Conservation (phyloP, 805 yeast species). For the Kodamaea kakaduensis region DNA sequence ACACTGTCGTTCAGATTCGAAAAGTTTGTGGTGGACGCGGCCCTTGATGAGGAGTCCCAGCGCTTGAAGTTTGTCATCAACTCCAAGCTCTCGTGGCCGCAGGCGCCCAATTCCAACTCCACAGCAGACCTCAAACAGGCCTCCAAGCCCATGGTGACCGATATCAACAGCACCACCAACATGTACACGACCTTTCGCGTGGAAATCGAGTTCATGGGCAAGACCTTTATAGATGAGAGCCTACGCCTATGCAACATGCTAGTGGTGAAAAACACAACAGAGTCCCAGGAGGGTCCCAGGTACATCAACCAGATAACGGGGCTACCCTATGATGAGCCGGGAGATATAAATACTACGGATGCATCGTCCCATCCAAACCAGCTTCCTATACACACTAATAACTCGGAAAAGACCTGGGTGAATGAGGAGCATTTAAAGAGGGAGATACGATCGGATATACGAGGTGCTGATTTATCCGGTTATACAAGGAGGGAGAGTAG, state of each 20-base stretch:
- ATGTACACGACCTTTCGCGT: slow-evolving; percentile 48
- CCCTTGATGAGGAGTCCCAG: slow-evolving; percentile 27
- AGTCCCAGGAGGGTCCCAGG: slow-evolving; percentile 25
- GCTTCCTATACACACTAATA: background rate
- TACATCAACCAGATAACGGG: slow-evolving; percentile 12
- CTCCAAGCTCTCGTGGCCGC: background rate
- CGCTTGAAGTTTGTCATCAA: slow-evolving; percentile 34
- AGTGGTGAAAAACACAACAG: slow-evolving; percentile 34
- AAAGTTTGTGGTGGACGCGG: slow-evolving; percentile 32
- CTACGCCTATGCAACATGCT: slow-evolving; percentile 41
- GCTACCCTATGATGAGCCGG: slow-evolving; percentile 3
- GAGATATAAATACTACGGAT: background rate
- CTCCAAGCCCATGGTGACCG: slow-evolving; percentile 27
- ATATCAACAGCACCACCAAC: slow-evolving; percentile 44
- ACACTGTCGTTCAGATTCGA: slow-evolving; percentile 14
- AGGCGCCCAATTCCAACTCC: slow-evolving; percentile 1
- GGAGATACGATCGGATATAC: background rate
- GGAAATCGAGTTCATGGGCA: slow-evolving; percentile 41
- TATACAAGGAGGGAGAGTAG: too few species aligned
- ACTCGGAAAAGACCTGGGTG: background rate
- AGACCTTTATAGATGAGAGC: slow-evolving; percentile 35
- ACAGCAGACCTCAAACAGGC: background rate
- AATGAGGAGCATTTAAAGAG: background rate
- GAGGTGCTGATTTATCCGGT: too few species aligned
- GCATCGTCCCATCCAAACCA: background rate